Evolutionary conservation across 192 early-diverging fungal species (phyloP).

Genomic region (Backusella morwellensis): DNA sequence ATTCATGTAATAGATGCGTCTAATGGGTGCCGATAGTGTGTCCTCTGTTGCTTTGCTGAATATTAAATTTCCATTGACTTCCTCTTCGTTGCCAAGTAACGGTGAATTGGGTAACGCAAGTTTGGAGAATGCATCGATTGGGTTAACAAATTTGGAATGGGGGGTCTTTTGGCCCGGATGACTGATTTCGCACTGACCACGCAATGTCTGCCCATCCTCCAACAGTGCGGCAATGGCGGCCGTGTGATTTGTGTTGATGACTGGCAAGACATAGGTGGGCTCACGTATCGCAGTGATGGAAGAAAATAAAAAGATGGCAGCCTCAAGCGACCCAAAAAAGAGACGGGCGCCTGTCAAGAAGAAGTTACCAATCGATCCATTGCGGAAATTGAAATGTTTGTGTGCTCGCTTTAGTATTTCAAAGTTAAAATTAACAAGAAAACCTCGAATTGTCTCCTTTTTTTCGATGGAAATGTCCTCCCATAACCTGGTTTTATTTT

Average conservation of each 20-base stretch:
- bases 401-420: constrained; percentile 62
- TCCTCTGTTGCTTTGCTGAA: constrained; percentile 49
- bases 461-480: constrained; percentile 50
- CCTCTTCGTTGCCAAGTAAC: not conserved
- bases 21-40: constrained; percentile 50
- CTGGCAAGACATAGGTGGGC: constrained; percentile 65
- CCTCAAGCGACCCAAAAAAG: constrained; percentile 67
- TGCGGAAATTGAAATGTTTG: constrained; percentile 67
- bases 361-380: constrained; percentile 77
- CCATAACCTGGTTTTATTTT: constrained; percentile 39
- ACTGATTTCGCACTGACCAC: constrained; percentile 76
- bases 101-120: constrained; percentile 34
- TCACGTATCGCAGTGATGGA: constrained; percentile 65
- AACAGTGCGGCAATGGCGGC: constrained; percentile 67
- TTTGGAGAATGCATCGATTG: constrained; percentile 41
- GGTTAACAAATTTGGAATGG: constrained; percentile 20
- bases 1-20: constrained; percentile 70
- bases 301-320: constrained; percentile 74
- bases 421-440: constrained; percentile 66
- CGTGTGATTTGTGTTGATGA: constrained; percentile 62
- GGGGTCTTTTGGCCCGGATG: constrained; percentile 49
- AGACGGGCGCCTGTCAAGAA: constrained; percentile 75
- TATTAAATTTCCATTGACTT: constrained; percentile 42
- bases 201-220: constrained; percentile 59
- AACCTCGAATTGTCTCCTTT: constrained; percentile 70